These are phyloP conservation scores for Abelmoschus esculentus DNA, from an alignment of 345 rosid species.

Conservation along the genomic window DNA sequence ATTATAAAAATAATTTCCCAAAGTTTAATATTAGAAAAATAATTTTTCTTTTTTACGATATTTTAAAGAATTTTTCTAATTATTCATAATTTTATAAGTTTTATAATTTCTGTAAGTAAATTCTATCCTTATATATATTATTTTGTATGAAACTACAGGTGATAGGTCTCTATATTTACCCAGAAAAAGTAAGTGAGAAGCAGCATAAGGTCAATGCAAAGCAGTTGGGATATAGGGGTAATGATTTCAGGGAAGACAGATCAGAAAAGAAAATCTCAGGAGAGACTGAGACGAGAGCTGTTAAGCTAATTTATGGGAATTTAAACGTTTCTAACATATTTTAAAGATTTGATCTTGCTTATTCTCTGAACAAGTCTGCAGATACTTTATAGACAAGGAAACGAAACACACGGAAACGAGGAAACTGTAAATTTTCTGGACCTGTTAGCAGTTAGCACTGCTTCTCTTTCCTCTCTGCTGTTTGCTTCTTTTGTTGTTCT, in stretches of 20 bases:
- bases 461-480: conserved; percentile 4
- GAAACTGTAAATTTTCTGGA: conserved; percentile 15
- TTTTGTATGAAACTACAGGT: no score
- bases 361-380: neutral
- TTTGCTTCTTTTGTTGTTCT: neutral
- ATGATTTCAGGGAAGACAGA: conserved; percentile 31
- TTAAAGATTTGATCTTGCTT: neutral
- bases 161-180: neutral
- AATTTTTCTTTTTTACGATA: no score
- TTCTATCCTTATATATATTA: no score
- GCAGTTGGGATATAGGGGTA: conserved; percentile 43
- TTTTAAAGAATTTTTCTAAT: no score
- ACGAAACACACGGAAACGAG: conserved; percentile 7
- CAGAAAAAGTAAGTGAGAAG: neutral
- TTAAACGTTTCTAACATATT: neutral
- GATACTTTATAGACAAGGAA: neutral
- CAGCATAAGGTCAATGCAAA: conserved; percentile 60
- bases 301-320: neutral
- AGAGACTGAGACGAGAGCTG: neutral
- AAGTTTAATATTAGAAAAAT: no score
- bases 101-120: no score
- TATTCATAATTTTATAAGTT: no score
- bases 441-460: conserved; percentile 26
- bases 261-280: conserved; percentile 37
- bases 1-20: no score